Conservation (phyloP, 129 eudicot genomes). For the Scalesia atractyloides region DNA sequence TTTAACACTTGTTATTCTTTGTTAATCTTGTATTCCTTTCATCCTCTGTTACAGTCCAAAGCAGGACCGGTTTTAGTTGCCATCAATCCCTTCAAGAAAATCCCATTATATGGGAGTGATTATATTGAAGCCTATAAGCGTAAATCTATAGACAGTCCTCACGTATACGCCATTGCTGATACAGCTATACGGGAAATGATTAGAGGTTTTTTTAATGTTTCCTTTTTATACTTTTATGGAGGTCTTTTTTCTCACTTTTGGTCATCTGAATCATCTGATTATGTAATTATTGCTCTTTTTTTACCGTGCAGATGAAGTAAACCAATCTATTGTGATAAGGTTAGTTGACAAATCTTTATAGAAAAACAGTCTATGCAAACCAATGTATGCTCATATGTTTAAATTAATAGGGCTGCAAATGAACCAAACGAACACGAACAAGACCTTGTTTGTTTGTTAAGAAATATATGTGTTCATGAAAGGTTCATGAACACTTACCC, state of each 20-base stretch:
- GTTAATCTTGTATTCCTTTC: neutral
- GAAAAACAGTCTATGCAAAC: neutral
- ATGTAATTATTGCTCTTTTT: conserved; percentile 10
- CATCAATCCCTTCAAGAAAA: conserved; percentile 85
- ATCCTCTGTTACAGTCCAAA: conserved; percentile 58
- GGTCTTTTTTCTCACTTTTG: neutral
- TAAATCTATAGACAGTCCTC: conserved; percentile 78
- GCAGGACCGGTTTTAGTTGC: conserved; percentile 99
- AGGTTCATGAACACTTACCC: no score
- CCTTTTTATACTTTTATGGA: conserved; percentile 4
- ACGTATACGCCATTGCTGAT: conserved; percentile 94
- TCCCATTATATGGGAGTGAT: conserved; percentile 77
- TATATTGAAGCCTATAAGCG: conserved; percentile 70
- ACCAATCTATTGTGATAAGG: conserved; percentile 98
- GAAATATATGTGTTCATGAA: no score
- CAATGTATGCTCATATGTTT: neutral
- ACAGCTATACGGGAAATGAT: conserved; percentile 93
- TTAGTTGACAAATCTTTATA: conserved; percentile 37
- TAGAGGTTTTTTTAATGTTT: conserved; percentile 51
- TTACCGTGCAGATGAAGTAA: conserved; percentile 79
- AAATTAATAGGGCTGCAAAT: no score
- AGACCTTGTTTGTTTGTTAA: no score
- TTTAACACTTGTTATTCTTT: conserved; percentile 10
- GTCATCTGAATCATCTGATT: conserved; percentile 10
- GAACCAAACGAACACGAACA: no score